Percentiles rank a stretch among this genome's conserved stretches.
Conservation (phyloP, 768 basidiomycete species). For the Polyporus arcularius region DNA sequence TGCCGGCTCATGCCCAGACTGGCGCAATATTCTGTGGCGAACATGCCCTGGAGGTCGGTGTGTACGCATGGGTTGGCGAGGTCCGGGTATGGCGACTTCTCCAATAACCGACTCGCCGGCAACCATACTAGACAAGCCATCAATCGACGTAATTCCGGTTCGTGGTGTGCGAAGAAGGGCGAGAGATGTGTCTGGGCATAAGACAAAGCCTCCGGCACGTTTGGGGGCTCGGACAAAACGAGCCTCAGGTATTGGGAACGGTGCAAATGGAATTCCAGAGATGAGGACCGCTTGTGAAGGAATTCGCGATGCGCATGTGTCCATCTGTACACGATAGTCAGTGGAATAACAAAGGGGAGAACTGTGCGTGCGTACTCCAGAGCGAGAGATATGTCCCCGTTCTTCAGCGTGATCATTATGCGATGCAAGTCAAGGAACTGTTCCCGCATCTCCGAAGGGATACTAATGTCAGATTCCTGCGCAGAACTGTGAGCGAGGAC, state of each 20-base stretch:
- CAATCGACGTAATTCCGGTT: constrained; percentile 66
- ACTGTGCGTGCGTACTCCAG: constrained; percentile 55
- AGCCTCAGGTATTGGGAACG: constrained; percentile 88
- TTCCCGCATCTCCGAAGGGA: constrained; percentile 48
- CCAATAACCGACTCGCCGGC: constrained; percentile 66
- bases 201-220: constrained; percentile 59
- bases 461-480: constrained; percentile 68
- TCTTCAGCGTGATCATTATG: constrained; percentile 67
- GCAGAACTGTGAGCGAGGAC: background rate
- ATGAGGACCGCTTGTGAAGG: constrained; percentile 67
- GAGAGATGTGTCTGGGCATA: constrained; percentile 74
- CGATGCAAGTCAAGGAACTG: constrained; percentile 72
- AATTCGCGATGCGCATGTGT: constrained; percentile 63
- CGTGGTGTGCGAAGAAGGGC: constrained; percentile 63
- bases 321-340: constrained; percentile 61
- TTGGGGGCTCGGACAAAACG: constrained; percentile 60
- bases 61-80: constrained; percentile 73
- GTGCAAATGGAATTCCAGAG: constrained; percentile 88
- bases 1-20: constrained; percentile 87
- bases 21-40: constrained; percentile 88
- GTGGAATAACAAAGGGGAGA: background rate
- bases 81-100: constrained; percentile 73
- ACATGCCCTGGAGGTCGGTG: constrained; percentile 76
- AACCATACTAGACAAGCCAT: constrained; percentile 71
- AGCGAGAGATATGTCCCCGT: constrained; percentile 71